Conservation (phyloP, 1,139 yeast species). For the Debaryomyces singareniensis region DNA sequence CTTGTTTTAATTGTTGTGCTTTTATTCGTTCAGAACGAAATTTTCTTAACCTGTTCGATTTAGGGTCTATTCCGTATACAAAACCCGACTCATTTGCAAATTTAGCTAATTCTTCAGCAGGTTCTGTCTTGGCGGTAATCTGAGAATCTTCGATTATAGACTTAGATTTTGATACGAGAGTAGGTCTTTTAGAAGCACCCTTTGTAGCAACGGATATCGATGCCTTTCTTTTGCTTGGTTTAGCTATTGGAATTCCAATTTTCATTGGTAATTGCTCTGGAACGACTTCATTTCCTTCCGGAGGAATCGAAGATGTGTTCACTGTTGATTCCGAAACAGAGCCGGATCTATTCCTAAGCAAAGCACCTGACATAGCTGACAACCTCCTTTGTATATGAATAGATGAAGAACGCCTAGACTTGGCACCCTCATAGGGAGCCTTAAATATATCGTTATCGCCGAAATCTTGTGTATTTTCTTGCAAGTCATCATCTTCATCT, state of each 20-base stretch:
- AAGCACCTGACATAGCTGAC: conserved; percentile 27
- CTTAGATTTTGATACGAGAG: conserved; percentile 5
- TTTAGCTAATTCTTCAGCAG: conserved; percentile 5
- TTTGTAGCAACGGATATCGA: conserved; percentile 14
- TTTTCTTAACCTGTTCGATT: conserved; percentile 17
- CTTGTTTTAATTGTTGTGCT: conserved; percentile 4
- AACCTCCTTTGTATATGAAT: conserved; percentile 27
- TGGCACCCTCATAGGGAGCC: conserved; percentile 13
- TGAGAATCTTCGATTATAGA: conserved; percentile 1
- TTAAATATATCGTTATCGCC: conserved; percentile 30
- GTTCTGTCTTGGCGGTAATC: conserved; percentile 6
- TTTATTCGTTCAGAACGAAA: conserved; percentile 10
- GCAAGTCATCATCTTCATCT: conserved; percentile 13
- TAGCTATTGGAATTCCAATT: conserved; percentile 32
- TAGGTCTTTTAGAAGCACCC: conserved; percentile 10
- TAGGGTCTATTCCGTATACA: conserved; percentile 27
- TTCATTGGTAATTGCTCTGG: conserved; percentile 19
- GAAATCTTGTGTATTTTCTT: conserved; percentile 20
- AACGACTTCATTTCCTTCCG: conserved; percentile 4
- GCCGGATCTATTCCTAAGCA: conserved; percentile 22
- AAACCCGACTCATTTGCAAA: conserved; percentile 9
- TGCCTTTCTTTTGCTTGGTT: conserved; percentile 24
- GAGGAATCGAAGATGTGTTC: conserved; percentile 8
- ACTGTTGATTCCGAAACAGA: conserved; percentile 18
- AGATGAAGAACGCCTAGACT: conserved; percentile 23